Percentiles rank a stretch among this genome's conserved stretches.
These are phyloP conservation scores for Xylaria palmicola DNA, from an alignment of 495 filamentous ascomycete genomes.

Conservation along the genomic window DNA sequence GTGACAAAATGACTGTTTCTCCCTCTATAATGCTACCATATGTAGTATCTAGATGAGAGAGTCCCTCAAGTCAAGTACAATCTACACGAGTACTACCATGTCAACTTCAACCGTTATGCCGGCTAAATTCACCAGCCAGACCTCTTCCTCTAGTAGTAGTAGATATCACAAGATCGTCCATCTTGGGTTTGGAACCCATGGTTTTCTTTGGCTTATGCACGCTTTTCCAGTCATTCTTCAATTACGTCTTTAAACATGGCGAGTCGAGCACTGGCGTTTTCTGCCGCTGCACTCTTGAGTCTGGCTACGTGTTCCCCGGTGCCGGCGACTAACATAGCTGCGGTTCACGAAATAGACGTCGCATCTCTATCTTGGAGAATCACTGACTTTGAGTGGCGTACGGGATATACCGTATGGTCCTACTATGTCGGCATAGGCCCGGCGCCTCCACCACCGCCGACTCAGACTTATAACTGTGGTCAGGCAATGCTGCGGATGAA, in stretches of 20 bases:
- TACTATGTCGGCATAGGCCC: neutral
- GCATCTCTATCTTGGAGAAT: neutral
- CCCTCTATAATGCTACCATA: too few species aligned
- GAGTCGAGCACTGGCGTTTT: neutral
- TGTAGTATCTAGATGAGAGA: too few species aligned
- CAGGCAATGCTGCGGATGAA: constrained; percentile 8
- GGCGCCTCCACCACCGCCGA: constrained; percentile 7
- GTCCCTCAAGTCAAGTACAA: too few species aligned
- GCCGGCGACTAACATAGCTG: neutral
- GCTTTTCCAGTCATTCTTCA: neutral
- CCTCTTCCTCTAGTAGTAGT: too few species aligned
- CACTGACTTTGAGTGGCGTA: constrained; percentile 3
- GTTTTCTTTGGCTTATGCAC: too few species aligned
- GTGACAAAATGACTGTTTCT: too few species aligned
- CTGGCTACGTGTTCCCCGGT: neutral
- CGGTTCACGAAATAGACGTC: neutral
- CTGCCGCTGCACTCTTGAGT: neutral
- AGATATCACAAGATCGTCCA: too few species aligned
- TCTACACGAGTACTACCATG: too few species aligned
- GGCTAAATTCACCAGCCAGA: too few species aligned
- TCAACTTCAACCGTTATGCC: too few species aligned
- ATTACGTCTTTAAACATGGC: neutral
- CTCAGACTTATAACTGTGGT: constrained; percentile 1
- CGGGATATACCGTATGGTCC: neutral
- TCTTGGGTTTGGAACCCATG: too few species aligned